phyloP scores from a whole-genome alignment of 768 basidiomycete genomes.

The Psilocybe sp. region DNA sequence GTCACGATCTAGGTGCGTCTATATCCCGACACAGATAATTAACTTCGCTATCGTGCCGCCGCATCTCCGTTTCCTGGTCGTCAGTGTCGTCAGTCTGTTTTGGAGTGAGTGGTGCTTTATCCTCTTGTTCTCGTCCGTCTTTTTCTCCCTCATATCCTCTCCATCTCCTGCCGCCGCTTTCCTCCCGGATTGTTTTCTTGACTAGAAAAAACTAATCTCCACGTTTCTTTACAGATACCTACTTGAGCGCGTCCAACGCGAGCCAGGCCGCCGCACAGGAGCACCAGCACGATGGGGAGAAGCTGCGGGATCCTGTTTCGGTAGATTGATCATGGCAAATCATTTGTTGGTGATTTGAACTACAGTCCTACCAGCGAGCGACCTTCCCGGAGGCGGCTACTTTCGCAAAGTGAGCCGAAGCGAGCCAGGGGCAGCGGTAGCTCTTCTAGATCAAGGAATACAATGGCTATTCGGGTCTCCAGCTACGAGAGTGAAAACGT shows the following conservation, averaged over 20 bases:
- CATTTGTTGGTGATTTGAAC: too few species aligned
- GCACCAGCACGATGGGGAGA: neutral
- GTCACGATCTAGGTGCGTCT: slow-evolving; percentile 52
- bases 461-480: too few species aligned
- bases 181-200: too few species aligned
- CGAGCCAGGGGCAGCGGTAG: too few species aligned
- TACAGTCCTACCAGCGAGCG: too few species aligned
- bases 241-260: slow-evolving; percentile 54
- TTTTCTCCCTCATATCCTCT: neutral
- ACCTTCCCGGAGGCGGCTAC: too few species aligned
- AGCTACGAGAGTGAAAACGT: too few species aligned
- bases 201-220: too few species aligned
- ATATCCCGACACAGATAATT: slow-evolving; percentile 72
- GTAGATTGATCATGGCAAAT: too few species aligned
- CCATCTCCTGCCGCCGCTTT: too few species aligned
- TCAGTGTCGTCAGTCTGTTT: slow-evolving; percentile 76
- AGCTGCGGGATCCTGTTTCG: neutral
- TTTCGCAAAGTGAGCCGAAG: too few species aligned
- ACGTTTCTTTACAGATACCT: slow-evolving; percentile 42
- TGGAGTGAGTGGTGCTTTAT: slow-evolving; percentile 57
- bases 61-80: slow-evolving; percentile 71
- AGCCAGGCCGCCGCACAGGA: neutral
- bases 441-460: too few species aligned
- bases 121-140: neutral
- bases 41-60: slow-evolving; percentile 79